Evolutionary conservation across 345 rosid species (phyloP).

Genomic region (Camelina hispida): DNA sequence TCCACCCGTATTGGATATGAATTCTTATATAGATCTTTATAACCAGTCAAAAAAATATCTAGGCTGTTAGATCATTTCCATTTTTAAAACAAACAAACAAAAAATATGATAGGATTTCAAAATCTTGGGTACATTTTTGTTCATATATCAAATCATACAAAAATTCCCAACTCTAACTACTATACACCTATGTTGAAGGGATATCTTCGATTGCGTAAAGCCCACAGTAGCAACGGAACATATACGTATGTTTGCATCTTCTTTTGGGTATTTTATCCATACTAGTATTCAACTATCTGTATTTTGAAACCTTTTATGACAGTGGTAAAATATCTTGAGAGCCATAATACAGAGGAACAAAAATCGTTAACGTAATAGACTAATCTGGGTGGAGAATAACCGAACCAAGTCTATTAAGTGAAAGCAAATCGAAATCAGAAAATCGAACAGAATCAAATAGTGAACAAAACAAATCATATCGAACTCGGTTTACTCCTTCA

Average conservation of each 20-base stretch:
- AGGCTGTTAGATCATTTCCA: no score
- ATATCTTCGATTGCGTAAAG: no score
- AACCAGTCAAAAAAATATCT: neutral
- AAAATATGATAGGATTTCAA: no score
- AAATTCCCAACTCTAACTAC: neutral
- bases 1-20: neutral
- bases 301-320: neutral
- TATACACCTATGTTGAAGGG: no score
- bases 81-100: no score
- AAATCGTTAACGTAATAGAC: neutral
- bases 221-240: no score
- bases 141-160: no score
- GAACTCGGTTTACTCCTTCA: conserved; percentile 15
- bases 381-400: neutral
- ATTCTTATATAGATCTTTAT: no score
- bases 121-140: no score
- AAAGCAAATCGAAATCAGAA: neutral
- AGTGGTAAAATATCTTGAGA: neutral
- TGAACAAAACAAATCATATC: neutral
- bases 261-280: neutral
- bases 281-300: no score
- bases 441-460: neutral
- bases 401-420: neutral
- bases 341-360: neutral
- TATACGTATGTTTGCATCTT: neutral